Percentiles rank a stretch among this genome's conserved stretches.
phyloP scores from a whole-genome alignment of 495 filamentous ascomycete species.

The Penicillium ochrochloron region DNA sequence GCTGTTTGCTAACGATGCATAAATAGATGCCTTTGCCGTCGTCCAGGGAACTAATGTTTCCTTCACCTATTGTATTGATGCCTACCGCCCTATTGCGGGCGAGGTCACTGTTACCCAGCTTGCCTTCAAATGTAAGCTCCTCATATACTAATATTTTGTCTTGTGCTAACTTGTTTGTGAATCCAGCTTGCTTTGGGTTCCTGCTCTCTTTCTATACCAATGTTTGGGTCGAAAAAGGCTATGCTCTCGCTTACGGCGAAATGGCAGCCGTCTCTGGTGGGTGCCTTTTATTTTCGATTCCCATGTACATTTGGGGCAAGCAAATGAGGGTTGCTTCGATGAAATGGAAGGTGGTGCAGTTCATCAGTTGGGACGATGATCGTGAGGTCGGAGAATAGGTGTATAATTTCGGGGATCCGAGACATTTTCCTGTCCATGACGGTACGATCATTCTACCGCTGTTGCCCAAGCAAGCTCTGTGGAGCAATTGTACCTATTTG shows the following conservation, averaged over 20 bases:
- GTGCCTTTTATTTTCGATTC: conserved; percentile 43
- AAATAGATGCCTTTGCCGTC: conserved; percentile 9
- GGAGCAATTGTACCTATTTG: no score
- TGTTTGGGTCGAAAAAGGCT: conserved; percentile 56
- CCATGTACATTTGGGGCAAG: conserved; percentile 54
- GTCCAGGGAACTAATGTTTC: conserved; percentile 11
- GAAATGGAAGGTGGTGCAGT: conserved; percentile 13
- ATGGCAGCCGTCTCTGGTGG: conserved; percentile 54
- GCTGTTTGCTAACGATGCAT: neutral
- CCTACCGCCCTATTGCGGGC: conserved; percentile 57
- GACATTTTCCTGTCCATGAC: no score
- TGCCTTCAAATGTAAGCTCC: conserved; percentile 48
- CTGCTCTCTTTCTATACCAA: conserved; percentile 63
- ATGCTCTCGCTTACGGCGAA: conserved; percentile 51
- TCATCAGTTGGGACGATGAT: conserved; percentile 10
- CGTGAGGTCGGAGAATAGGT: conserved; percentile 11
- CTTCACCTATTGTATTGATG: conserved; percentile 52
- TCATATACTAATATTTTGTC: neutral
- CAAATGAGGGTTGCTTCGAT: conserved; percentile 7
- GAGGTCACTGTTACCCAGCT: conserved; percentile 54
- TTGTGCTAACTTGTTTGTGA: neutral
- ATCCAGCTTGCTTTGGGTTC: conserved; percentile 52
- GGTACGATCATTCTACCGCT: no score
- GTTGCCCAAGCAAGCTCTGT: no score
- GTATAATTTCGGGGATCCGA: neutral